Conservation (phyloP, 2,329 filamentous ascomycete species). For the Monosporascus sp. region DNA sequence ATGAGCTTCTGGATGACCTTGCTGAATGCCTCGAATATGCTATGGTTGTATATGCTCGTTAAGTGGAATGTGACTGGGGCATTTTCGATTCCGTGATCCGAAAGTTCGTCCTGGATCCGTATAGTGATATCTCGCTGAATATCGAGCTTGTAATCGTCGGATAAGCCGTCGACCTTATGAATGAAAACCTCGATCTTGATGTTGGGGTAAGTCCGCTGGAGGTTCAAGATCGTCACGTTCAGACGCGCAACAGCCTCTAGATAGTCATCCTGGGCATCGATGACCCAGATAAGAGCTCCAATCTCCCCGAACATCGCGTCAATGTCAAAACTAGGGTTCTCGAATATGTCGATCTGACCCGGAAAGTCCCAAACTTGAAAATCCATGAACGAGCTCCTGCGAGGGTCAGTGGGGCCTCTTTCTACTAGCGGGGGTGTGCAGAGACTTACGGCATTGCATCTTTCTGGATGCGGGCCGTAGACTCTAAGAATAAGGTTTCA, state of each 20-base stretch:
- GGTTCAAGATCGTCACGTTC: slow-evolving; percentile 81
- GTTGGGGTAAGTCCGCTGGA: slow-evolving; percentile 82
- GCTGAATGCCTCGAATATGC: slow-evolving; percentile 95
- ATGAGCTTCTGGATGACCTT: slow-evolving; percentile 98
- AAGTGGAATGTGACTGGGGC: slow-evolving; percentile 92
- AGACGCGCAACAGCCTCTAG: slow-evolving; percentile 83
- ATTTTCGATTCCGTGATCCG: slow-evolving; percentile 88
- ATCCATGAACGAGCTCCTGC: slow-evolving; percentile 87
- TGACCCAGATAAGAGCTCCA: slow-evolving; percentile 95
- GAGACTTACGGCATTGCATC: slow-evolving; percentile 82
- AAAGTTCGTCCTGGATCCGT: slow-evolving; percentile 91
- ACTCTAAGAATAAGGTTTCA: slow-evolving; percentile 93
- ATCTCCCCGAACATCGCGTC: slow-evolving; percentile 92
- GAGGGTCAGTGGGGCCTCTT: slow-evolving; percentile 11
- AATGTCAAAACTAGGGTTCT: slow-evolving; percentile 83
- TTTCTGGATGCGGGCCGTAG: slow-evolving; percentile 89
- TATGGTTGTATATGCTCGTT: slow-evolving; percentile 97
- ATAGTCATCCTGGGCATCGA: slow-evolving; percentile 97
- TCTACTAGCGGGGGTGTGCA: not conserved
- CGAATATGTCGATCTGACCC: slow-evolving; percentile 83
- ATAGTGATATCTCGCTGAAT: slow-evolving; percentile 96
- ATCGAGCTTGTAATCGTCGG: slow-evolving; percentile 92
- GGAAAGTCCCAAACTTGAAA: slow-evolving; percentile 98
- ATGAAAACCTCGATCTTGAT: slow-evolving; percentile 99
- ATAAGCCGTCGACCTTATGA: slow-evolving; percentile 97